These are phyloP conservation scores for Kazachstania bromeliacearum DNA, from an alignment of 805 yeast species.

Conservation along the genomic window DNA sequence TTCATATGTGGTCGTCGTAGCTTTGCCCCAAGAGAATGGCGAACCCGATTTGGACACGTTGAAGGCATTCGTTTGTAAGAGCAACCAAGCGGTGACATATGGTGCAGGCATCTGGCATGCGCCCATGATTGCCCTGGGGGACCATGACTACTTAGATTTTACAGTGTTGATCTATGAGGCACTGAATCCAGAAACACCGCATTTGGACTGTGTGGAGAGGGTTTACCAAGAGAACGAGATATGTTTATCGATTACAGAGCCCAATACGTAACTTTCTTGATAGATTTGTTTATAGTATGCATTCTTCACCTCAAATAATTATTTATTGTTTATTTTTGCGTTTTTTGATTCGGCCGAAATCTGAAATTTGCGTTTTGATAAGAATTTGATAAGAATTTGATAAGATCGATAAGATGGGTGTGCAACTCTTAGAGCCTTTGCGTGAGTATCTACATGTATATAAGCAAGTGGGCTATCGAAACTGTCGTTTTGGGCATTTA, in stretches of 20 bases:
- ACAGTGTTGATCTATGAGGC: constrained; percentile 85
- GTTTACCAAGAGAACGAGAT: constrained; percentile 35
- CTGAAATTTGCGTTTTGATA: too few species aligned
- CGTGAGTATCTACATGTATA: background rate
- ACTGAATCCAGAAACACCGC: constrained; percentile 54
- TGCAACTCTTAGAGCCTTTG: too few species aligned
- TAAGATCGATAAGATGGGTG: too few species aligned
- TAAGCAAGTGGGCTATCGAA: background rate
- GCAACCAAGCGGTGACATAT: constrained; percentile 85
- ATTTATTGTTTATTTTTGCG: too few species aligned
- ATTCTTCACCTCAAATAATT: too few species aligned
- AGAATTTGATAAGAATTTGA: too few species aligned
- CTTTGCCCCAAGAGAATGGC: constrained; percentile 37
- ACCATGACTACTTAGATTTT: constrained; percentile 50
- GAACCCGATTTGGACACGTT: constrained; percentile 55
- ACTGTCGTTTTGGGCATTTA: too few species aligned
- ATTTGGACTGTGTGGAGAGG: constrained; percentile 66
- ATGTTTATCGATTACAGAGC: too few species aligned
- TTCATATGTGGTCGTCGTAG: constrained; percentile 77
- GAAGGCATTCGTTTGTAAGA: constrained; percentile 64
- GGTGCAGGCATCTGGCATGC: constrained; percentile 85
- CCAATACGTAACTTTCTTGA: too few species aligned
- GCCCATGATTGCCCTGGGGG: constrained; percentile 82
- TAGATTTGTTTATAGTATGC: too few species aligned
- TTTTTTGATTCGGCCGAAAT: too few species aligned